These are phyloP conservation scores for Tilletia walkeri DNA, from an alignment of 1,284 basidiomycete species.

Conservation along the genomic window DNA sequence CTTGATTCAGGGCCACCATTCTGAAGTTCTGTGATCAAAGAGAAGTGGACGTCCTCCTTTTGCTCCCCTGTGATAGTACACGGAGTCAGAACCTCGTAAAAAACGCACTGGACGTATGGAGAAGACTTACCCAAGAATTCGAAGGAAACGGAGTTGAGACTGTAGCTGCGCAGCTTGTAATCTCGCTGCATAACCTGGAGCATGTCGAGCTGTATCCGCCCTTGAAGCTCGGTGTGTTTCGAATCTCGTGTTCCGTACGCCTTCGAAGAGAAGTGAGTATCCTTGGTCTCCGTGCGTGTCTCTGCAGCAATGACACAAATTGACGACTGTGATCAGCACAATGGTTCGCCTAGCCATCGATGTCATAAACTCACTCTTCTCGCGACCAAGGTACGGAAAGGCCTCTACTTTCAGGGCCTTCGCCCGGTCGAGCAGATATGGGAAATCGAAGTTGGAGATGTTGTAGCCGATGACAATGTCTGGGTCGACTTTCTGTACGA, in stretches of 20 bases:
- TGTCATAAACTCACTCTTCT: slow-evolving; percentile 27
- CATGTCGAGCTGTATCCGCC: slow-evolving; percentile 55
- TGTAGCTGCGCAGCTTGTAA: slow-evolving; percentile 54
- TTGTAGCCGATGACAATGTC: slow-evolving; percentile 56
- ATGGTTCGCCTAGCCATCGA: neutral
- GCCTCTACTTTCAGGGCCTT: slow-evolving; percentile 50
- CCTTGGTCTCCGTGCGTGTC: slow-evolving; percentile 52
- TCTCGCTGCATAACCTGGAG: slow-evolving; percentile 56
- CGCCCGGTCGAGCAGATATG: slow-evolving; percentile 54
- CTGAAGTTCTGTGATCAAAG: slow-evolving; percentile 54
- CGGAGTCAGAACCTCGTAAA: neutral
- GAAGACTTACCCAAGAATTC: slow-evolving; percentile 40
- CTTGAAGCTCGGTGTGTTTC: slow-evolving; percentile 53
- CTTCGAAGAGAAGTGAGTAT: slow-evolving; percentile 56
- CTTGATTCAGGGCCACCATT: slow-evolving; percentile 53
- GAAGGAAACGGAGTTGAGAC: slow-evolving; percentile 54
- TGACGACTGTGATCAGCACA: neutral
- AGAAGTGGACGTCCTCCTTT: slow-evolving; percentile 55
- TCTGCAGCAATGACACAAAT: slow-evolving; percentile 5
- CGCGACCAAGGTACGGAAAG: slow-evolving; percentile 53
- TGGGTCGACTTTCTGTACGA: slow-evolving; percentile 52
- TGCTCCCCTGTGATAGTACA: slow-evolving; percentile 35
- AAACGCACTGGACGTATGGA: neutral
- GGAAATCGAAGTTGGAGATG: slow-evolving; percentile 55
- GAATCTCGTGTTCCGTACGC: slow-evolving; percentile 55